These are phyloP conservation scores for Backusella parvicylindrica DNA, from an alignment of 192 early-diverging fungal genomes.

Conservation along the genomic window DNA sequence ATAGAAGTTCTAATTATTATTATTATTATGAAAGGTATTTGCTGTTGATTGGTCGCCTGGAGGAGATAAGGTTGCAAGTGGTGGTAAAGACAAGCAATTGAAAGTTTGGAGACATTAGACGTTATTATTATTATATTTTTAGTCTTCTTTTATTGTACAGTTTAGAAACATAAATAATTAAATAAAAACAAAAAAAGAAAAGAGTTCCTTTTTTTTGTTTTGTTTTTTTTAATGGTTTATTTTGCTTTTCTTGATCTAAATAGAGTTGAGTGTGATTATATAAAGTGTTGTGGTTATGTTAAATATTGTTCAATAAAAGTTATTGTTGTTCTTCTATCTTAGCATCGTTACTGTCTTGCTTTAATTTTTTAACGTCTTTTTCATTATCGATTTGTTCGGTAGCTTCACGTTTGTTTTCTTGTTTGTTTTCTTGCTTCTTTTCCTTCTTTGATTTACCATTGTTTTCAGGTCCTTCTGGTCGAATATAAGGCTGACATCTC, in stretches of 20 bases:
- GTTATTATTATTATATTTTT: background rate
- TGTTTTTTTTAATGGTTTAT: background rate
- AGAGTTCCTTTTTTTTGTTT: background rate
- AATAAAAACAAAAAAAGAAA: background rate
- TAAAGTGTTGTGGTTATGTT: background rate
- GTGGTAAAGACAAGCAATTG: conserved; percentile 88
- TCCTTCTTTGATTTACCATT: background rate
- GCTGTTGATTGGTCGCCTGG: conserved; percentile 93
- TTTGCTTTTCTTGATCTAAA: background rate
- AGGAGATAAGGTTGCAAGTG: conserved; percentile 89
- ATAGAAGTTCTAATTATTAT: background rate
- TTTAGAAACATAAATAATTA: background rate
- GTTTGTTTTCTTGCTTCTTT: background rate
- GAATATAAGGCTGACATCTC: conserved; percentile 45
- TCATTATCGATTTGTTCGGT: background rate
- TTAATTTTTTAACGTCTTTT: background rate
- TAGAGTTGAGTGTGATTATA: background rate
- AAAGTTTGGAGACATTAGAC: conserved; percentile 69
- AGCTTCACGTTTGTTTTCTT: background rate
- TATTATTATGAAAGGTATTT: conserved; percentile 56
- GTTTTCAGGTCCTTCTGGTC: background rate
- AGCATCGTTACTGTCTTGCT: background rate
- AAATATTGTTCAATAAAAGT: background rate
- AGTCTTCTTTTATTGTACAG: conserved; percentile 13
- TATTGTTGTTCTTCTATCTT: background rate